These are phyloP conservation scores for Osmanthus fragrans DNA, from an alignment of 257 asterid genomes.

Conservation along the genomic window DNA sequence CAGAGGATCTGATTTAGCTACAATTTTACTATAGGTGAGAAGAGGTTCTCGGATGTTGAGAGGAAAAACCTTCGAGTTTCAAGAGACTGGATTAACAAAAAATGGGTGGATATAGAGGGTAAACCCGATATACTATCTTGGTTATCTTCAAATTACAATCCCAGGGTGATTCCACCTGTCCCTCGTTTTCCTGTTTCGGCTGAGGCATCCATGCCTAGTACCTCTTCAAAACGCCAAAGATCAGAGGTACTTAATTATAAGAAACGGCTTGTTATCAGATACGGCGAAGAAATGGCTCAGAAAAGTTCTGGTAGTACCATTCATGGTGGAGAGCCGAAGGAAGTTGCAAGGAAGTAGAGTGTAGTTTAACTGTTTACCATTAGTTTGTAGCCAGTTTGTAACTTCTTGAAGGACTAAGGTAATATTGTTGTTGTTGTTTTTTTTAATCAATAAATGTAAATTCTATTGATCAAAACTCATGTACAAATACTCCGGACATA, in stretches of 20 bases:
- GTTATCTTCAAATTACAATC: conserved; percentile 28
- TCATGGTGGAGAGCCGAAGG: too few relatives aligned
- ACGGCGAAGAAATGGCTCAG: not conserved
- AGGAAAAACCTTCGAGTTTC: conserved; percentile 48
- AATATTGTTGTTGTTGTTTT: too few relatives aligned
- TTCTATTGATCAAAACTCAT: too few relatives aligned
- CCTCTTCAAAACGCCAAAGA: conserved; percentile 1
- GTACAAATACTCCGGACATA: too few relatives aligned
- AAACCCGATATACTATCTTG: conserved; percentile 45
- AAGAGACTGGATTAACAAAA: conserved; percentile 53
- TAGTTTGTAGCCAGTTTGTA: too few relatives aligned
- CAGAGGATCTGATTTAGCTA: conserved; percentile 6
- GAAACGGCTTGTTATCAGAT: not conserved
- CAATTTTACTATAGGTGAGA: conserved; percentile 41
- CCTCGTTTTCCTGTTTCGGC: conserved; percentile 17
- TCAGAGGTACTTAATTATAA: conserved; percentile 11
- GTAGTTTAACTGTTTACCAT: too few relatives aligned
- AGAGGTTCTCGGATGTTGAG: conserved; percentile 32
- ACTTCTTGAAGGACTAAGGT: too few relatives aligned
- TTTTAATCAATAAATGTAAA: too few relatives aligned
- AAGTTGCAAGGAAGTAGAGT: too few relatives aligned
- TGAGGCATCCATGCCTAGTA: not conserved
- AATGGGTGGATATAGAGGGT: conserved; percentile 45
- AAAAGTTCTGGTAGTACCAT: too few relatives aligned
- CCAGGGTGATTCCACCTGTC: conserved; percentile 6